Evolutionary conservation across 441 rosid genomes (phyloP), one percentile per base, ranked within the genome.

Genomic region (Kokia cookei): DNA sequence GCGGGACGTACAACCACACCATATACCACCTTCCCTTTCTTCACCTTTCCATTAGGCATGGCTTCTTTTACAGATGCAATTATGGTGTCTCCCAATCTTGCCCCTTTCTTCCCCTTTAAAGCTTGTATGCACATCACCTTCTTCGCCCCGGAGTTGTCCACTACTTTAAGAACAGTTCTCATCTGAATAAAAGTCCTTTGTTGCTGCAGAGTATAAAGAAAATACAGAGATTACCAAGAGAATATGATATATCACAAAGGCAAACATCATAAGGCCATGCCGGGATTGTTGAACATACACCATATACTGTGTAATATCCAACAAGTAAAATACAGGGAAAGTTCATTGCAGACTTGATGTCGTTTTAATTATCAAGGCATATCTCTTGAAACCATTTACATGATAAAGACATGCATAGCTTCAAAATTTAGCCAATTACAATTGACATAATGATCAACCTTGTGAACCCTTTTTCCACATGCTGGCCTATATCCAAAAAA

Each of bases 1-100:
- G 97, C 97, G 35, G 99, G 96, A 37, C 96, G 88, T n/a, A 91
- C 96, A 19, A 95, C 93, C 43, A 93, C 94, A 43, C 90, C 97
- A 32, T 86, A 82, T 6, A 88, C 93, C 24, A 90, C 96, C 37
- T 88, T 86, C 43, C 99, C 97, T 86, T 89, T 93, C 96, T 95
- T 88, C 68, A 92, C 37, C 82, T 93, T 93, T 70, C 97, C 97
- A 8, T 90, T 95, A 7, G 96, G 97, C 78, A 83, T 78, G 3
- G 96, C 99, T 86, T 93, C 98, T 83, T 95, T 93, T 72, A 89
- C 97, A 0, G 96, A 90, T 64, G 93, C 96, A 73, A 89, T 81
- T 15, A 95, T 91, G 0, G 92, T 93, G 78, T 91, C 99, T 3
- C 98, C 98, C 65, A 93, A 79, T 64, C 90, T 76, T 3, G 96